Percentiles rank a stretch among this genome's conserved stretches.
phyloP scores from a whole-genome alignment of 169 alveolate species.

The Theileria equi region DNA sequence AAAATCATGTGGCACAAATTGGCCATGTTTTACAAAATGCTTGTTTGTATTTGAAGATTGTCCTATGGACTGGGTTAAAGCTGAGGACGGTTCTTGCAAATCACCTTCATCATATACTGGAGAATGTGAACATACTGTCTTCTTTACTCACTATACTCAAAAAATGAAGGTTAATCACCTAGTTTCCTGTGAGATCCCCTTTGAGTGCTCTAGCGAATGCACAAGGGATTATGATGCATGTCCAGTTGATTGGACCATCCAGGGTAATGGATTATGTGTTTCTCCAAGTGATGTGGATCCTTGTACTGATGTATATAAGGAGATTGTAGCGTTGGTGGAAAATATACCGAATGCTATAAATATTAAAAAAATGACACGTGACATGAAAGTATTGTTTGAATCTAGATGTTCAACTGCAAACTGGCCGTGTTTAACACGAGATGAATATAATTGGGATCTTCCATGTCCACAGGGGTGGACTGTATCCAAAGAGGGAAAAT shows the following conservation, averaged over 20 bases:
- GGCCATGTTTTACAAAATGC: conserved; percentile 64
- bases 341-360: background rate
- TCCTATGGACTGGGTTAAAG: conserved; percentile 57
- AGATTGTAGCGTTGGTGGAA: conserved; percentile 10
- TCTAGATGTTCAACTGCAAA: conserved; percentile 45
- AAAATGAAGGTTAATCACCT: conserved; percentile 45
- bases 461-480: conserved; percentile 49
- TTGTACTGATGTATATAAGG: conserved; percentile 15
- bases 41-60: conserved; percentile 40
- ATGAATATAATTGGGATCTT: conserved; percentile 31
- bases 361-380: conserved; percentile 19
- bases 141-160: conserved; percentile 59
- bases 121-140: conserved; percentile 27
- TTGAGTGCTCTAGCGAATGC: conserved; percentile 49
- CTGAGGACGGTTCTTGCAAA: conserved; percentile 39
- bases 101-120: conserved; percentile 62
- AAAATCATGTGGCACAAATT: conserved; percentile 49
- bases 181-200: conserved; percentile 47
- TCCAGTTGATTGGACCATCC: conserved; percentile 49
- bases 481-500: background rate
- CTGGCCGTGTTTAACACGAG: conserved; percentile 43
- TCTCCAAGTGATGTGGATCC: conserved; percentile 11
- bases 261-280: conserved; percentile 31
- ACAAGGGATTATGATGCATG: conserved; percentile 32
- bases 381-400: conserved; percentile 34